Percentiles rank a stretch among this genome's conserved stretches.
These are phyloP conservation scores for Agroathelia rolfsii DNA, from an alignment of 1,284 basidiomycete genomes.

Conservation along the genomic window DNA sequence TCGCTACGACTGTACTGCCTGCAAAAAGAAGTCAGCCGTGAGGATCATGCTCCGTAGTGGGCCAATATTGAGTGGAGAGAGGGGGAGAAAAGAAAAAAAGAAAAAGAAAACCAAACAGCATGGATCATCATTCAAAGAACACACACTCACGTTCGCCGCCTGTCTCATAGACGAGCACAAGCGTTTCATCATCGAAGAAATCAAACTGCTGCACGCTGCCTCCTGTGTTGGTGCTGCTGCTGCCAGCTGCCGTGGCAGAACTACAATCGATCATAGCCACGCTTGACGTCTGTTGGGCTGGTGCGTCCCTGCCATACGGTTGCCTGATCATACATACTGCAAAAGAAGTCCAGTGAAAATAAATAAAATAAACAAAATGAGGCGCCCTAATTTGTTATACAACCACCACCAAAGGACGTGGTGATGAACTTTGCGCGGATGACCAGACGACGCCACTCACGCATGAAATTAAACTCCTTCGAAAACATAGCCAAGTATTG, in stretches of 20 bases:
- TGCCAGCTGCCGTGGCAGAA: slow-evolving; percentile 28
- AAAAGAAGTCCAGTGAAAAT: slow-evolving; percentile 18
- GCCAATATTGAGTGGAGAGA: too few species aligned
- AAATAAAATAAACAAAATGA: slow-evolving; percentile 10
- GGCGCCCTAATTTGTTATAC: too few species aligned
- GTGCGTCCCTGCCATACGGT: slow-evolving; percentile 31
- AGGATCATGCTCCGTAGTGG: too few species aligned
- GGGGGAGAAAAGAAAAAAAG: too few species aligned
- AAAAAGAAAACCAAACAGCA: too few species aligned
- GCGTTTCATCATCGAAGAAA: slow-evolving; percentile 65
- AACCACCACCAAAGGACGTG: too few species aligned
- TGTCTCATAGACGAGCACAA: slow-evolving; percentile 50
- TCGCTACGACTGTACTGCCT: slow-evolving; percentile 48
- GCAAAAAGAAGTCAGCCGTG: too few species aligned
- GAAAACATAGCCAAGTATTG: too few species aligned
- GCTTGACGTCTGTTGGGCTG: slow-evolving; percentile 25
- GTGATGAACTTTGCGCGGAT: too few species aligned
- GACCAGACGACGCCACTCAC: too few species aligned
- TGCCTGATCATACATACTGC: slow-evolving; percentile 47
- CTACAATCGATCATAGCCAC: slow-evolving; percentile 43
- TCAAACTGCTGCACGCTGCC: slow-evolving; percentile 54
- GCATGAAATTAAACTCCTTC: too few species aligned
- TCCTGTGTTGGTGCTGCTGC: too few species aligned
- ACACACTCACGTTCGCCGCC: slow-evolving; percentile 37
- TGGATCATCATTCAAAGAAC: slow-evolving; percentile 18